Conservation (phyloP, 495 filamentous ascomycete genomes). For the Penicillium roqueforti region DNA sequence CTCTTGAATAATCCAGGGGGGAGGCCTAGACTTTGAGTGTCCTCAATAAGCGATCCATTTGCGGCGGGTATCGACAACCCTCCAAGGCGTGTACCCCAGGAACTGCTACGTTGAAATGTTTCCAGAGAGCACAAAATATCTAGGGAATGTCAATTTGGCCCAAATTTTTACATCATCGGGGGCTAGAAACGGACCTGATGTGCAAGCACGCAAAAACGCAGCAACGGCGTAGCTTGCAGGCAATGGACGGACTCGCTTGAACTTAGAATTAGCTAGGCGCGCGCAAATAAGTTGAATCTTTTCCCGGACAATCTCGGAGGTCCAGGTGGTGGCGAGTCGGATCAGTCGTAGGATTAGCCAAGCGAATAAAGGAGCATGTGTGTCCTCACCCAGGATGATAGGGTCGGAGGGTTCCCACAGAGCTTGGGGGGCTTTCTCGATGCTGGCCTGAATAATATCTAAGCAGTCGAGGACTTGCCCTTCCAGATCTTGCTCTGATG, state of each 20-base stretch:
- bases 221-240: conserved; percentile 27
- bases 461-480: conserved; percentile 62
- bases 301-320: conserved; percentile 23
- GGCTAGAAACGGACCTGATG: conserved; percentile 30
- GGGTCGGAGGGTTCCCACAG: conserved; percentile 50
- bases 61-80: conserved; percentile 25
- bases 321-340: conserved; percentile 26
- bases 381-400: conserved; percentile 41
- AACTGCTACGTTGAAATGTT: conserved; percentile 5
- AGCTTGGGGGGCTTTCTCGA: conserved; percentile 69
- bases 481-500: conserved; percentile 53
- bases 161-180: not conserved
- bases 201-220: conserved; percentile 34
- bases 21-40: conserved; percentile 33
- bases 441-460: conserved; percentile 64
- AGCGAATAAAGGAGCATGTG: conserved; percentile 64
- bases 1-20: conserved; percentile 28
- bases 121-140: conserved; percentile 40
- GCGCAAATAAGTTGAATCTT: conserved; percentile 31
- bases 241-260: conserved; percentile 31
- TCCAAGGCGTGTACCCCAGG: conserved; percentile 1
- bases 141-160: conserved; percentile 21
- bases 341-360: conserved; percentile 59
- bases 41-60: conserved; percentile 28
- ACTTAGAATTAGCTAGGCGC: conserved; percentile 33